Base-by-base conservation (phyloP, 768 basidiomycete species). In the Lactarius deliciosus region DNA sequence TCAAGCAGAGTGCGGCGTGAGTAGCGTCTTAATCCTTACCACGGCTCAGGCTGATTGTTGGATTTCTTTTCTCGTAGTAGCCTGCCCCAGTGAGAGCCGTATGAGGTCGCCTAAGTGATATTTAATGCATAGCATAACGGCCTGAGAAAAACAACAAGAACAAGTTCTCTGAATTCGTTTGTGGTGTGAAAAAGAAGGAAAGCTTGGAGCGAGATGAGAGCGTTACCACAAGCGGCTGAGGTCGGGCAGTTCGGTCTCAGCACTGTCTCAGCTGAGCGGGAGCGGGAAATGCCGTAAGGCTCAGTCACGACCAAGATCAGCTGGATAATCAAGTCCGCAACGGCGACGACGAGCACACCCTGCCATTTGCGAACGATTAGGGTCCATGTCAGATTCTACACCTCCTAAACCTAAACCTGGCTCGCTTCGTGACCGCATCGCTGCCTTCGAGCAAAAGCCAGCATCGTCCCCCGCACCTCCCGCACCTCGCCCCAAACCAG, bases 401-500 rank as follows among this genome's bases (percentile, higher is more conserved):
- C 81, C 86, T 4, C 80, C 86, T 40, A 88, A 83, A 71, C 84
- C 85, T 47, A 91, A 91, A 74, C 81, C 82, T 15, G 89, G 90
- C 47, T 94, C 92, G 9, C 79, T 94, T 75, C 87, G 89, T 73
- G 92, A 94, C 79, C 86, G 92, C 74, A 94, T 94, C 77, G 92
- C 92, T 16, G 91, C 90, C 15, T 94, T 94, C 75, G 92, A 94
- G 82, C 76, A 80, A 67, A 86, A 87, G 73, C 83, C 85, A 57
- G 77, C 82, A 63, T 73, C 80, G 10, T 36, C 75, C 5, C 50
- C 77, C 18, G 60, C 76, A 11, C 68, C 86, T 36, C 81, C 76
- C 18, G 75, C 76, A 16, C 80, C 77, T 16, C 79, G 88, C 41
- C 86, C 88, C 9, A 92, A 92, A 74, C 90, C 89, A 57, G 84